A percentile compares a stretch with the other conserved stretches of the same genome.
Conservation (phyloP, 2,329 filamentous ascomycete genomes). For the Sordariomycetes sp. region DNA sequence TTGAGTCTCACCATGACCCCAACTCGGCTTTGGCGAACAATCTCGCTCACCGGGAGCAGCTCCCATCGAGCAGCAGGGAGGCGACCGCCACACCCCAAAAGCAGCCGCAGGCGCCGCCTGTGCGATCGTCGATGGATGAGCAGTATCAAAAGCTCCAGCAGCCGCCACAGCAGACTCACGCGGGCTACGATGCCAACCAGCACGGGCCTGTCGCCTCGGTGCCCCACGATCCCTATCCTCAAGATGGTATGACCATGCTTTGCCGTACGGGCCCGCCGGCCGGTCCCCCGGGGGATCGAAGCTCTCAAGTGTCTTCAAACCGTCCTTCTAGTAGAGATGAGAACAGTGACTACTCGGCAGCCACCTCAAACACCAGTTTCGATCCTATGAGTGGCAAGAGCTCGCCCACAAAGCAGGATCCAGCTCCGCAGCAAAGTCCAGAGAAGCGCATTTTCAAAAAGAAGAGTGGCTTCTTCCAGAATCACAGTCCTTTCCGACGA, state of each 20-base stretch:
- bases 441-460: conserved; percentile 62
- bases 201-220: conserved; percentile 55
- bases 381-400: conserved; percentile 66
- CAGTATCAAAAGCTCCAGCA: conserved; percentile 9
- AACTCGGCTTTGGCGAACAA: conserved; percentile 64
- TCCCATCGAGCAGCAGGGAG: conserved; percentile 38
- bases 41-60: conserved; percentile 48
- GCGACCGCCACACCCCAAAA: conserved; percentile 43
- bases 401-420: conserved; percentile 62
- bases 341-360: conserved; percentile 82
- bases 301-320: conserved; percentile 44
- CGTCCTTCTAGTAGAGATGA: conserved; percentile 80
- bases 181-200: conserved; percentile 40
- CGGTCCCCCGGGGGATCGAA: conserved; percentile 49
- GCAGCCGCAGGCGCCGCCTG: conserved; percentile 11
- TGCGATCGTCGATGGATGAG: conserved; percentile 14
- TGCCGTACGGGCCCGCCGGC: conserved; percentile 71
- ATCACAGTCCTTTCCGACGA: conserved; percentile 82
- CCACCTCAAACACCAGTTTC: conserved; percentile 79
- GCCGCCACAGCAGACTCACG: conserved; percentile 10
- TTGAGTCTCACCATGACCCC: conserved; percentile 85
- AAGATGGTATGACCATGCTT: conserved; percentile 96
- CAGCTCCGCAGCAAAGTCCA: conserved; percentile 23
- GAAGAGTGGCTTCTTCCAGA: conserved; percentile 85
- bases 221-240: conserved; percentile 87